A percentile compares a stretch with the other conserved stretches of the same genome.
phyloP scores from a whole-genome alignment of 148 eudicot species.

The Rhododendron henanense region DNA sequence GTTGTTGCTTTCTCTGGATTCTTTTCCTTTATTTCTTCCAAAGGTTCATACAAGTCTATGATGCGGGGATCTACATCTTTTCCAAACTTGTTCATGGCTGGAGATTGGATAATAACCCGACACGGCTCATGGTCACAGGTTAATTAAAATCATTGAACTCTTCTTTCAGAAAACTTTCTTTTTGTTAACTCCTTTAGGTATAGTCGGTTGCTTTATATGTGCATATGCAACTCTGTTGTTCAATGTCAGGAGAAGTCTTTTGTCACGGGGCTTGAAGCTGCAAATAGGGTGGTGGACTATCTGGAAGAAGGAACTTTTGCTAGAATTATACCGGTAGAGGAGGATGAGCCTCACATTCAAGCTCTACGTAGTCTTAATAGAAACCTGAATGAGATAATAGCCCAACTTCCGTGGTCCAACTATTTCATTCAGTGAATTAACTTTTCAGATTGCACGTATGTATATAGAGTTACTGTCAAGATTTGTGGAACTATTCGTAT shows the following conservation, averaged over 20 bases:
- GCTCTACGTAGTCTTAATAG: constrained; percentile 55
- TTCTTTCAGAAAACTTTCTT: not conserved
- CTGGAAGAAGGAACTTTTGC: constrained; percentile 56
- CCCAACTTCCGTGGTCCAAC: constrained; percentile 63
- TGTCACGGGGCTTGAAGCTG: constrained; percentile 78
- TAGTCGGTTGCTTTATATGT: not conserved
- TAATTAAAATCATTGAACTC: not conserved
- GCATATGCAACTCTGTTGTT: not conserved
- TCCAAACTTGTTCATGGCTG: constrained; percentile 73
- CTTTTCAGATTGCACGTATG: not conserved
- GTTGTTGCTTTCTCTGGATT: not conserved
- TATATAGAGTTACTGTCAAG: not conserved
- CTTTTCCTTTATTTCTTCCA: not conserved
- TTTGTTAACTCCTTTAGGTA: not conserved
- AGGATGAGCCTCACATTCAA: constrained; percentile 66
- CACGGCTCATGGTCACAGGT: constrained; percentile 89
- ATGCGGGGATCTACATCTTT: constrained; percentile 74
- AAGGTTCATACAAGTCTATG: constrained; percentile 71
- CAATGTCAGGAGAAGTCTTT: constrained; percentile 55
- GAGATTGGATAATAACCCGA: constrained; percentile 69
- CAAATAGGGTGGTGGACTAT: constrained; percentile 68
- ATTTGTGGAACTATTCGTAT: not conserved
- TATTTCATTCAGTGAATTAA: constrained; percentile 43
- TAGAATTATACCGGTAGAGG: constrained; percentile 53
- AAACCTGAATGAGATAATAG: constrained; percentile 39